Conservation (phyloP, 2,329 filamentous ascomycete genomes). For the Lasiodiplodia sp. region DNA sequence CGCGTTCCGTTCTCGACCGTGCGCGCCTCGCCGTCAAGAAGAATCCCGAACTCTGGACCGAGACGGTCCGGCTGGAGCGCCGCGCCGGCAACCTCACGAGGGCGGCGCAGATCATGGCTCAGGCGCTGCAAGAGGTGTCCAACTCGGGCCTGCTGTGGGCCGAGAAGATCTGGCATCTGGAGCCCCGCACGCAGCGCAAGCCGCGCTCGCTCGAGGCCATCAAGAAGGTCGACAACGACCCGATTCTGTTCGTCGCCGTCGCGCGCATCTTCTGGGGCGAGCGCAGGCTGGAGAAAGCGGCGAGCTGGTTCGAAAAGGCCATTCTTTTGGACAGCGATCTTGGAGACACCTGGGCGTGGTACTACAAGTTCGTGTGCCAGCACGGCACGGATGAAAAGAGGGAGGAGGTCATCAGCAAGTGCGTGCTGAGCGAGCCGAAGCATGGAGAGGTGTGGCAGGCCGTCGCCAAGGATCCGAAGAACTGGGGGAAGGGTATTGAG, state of each 20-base stretch:
- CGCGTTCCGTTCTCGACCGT: constrained; percentile 89
- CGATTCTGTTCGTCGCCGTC: constrained; percentile 86
- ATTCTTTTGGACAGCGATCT: constrained; percentile 84
- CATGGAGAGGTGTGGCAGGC: constrained; percentile 93
- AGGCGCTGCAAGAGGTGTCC: constrained; percentile 89
- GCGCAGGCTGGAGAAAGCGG: constrained; percentile 88
- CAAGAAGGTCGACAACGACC: constrained; percentile 94
- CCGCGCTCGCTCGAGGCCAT: constrained; percentile 91
- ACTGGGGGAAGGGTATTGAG: constrained; percentile 76
- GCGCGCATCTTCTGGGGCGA: constrained; percentile 97
- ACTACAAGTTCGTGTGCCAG: constrained; percentile 89
- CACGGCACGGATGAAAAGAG: constrained; percentile 96
- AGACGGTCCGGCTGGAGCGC: constrained; percentile 91
- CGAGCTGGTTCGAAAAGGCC: constrained; percentile 97
- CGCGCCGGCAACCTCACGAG: constrained; percentile 83
- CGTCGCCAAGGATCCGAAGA: constrained; percentile 84
- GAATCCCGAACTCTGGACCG: constrained; percentile 84
- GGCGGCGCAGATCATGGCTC: constrained; percentile 91
- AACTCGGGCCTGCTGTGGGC: constrained; percentile 88
- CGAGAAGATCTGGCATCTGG: constrained; percentile 95
- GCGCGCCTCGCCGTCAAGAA: constrained; percentile 88
- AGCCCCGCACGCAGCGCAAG: constrained; percentile 89
- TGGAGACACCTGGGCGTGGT: constrained; percentile 98
- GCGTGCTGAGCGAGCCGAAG: constrained; percentile 80
- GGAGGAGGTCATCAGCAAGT: constrained; percentile 82